Evolutionary conservation across 331 rosid genomes (phyloP).

Genomic region (Rhamnella rubrinervis): DNA sequence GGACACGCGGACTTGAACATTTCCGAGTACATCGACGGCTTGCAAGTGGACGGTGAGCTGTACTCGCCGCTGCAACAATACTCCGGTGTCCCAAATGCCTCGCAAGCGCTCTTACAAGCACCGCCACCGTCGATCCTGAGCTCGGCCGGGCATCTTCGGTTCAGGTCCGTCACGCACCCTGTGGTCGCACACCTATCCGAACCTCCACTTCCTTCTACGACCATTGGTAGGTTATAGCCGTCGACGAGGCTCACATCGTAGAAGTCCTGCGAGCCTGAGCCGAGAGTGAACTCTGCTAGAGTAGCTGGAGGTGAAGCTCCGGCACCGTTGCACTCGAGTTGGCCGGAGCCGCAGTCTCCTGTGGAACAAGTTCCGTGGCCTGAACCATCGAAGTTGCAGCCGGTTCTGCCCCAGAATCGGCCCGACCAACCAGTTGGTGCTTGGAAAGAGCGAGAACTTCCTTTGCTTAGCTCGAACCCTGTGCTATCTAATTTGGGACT

Average conservation of each 20-base stretch:
- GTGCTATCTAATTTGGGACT: conserved; percentile 38
- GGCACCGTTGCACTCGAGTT: conserved; percentile 40
- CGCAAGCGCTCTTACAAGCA: conserved; percentile 50
- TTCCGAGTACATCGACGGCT: conserved; percentile 41
- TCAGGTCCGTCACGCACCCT: conserved; percentile 43
- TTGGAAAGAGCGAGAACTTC: conserved; percentile 25
- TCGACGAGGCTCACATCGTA: conserved; percentile 49
- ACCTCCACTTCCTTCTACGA: conserved; percentile 41
- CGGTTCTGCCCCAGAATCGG: conserved; percentile 47
- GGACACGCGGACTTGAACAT: conserved; percentile 48
- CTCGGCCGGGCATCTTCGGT: conserved; percentile 40
- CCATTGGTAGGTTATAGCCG: conserved; percentile 42
- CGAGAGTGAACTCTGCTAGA: conserved; percentile 49
- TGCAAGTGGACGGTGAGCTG: conserved; percentile 35
- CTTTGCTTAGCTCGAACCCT: conserved; percentile 42
- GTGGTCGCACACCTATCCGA: conserved; percentile 39
- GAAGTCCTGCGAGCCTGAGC: conserved; percentile 34
- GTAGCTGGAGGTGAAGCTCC: conserved; percentile 48
- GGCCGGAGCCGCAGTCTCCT: conserved; percentile 43
- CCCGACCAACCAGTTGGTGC: conserved; percentile 47
- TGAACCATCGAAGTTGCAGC: conserved; percentile 30
- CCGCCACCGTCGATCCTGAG: conserved; percentile 27
- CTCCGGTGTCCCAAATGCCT: conserved; percentile 38
- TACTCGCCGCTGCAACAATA: conserved; percentile 44
- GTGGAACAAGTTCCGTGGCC: conserved; percentile 35